Evolutionary conservation across 2,329 filamentous ascomycete genomes (phyloP), one percentile per base, ranked within the genome.

Genomic region (Botryotinia narcissicola): DNA sequence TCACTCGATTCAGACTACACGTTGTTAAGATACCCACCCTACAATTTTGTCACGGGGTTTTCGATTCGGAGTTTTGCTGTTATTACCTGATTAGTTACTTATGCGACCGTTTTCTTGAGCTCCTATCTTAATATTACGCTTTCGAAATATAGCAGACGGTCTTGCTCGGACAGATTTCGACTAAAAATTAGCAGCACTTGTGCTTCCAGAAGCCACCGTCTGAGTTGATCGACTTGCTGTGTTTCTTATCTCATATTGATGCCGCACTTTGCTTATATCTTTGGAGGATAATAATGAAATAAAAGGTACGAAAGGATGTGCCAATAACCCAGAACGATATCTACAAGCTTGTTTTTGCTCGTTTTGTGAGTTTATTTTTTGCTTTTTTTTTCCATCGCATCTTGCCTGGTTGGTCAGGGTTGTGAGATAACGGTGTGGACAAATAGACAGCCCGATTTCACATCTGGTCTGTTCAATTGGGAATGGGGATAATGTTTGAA

Each of bases 281-380:
- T 54, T 68, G 64, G 37, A 42, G 48, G 35, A 32, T 69, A 44
- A 57, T 57, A 44, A 69, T 59, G 48, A 25, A 42, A 42, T 57
- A n/a, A 25, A 42, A 18, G 37, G 44, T 69, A 69, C 35, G 48
- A 25, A 25, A 68, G 18, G 37, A 57, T 42, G 37, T 42, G 54
- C n/a, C 10, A 42, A 69, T 57, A n/a, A 57, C 35, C n/a, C 22
- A n/a, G 10, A 25, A 32, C 2, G 35, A 69, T 44, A 44, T 44
- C 7, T 57, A 69, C n/a, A n/a, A 57, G n/a, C n/a, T 59, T 59
- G 48, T 57, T 69, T 69, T 25, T 37, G 29, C n/a, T 3, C 46
- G 32, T 57, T 69, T 69, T 1, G 42, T 32, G 35, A 6, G 40
- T 69, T 69, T 57, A 18, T 44, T 69, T 69, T 20, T 37, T 59